These are phyloP conservation scores for Acer yangbiense DNA, from an alignment of 345 rosid genomes.

Conservation along the genomic window DNA sequence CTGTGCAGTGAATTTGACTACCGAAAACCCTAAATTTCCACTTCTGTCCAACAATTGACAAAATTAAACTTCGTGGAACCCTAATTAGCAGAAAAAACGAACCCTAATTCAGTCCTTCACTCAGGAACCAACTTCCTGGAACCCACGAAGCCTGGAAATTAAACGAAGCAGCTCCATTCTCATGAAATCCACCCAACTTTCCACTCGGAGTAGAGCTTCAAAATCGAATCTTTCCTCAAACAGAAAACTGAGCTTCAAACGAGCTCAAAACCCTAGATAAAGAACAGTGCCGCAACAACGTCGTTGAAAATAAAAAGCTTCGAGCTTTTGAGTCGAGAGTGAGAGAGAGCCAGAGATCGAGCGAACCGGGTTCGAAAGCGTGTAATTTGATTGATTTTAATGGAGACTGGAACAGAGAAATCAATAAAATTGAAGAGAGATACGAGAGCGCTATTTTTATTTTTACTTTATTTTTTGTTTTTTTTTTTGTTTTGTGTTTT, in stretches of 20 bases:
- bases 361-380: not conserved
- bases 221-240: conserved; percentile 10
- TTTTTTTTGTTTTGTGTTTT: not conserved
- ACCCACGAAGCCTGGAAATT: conserved; percentile 8
- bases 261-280: not conserved
- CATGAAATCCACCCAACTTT: conserved; percentile 9
- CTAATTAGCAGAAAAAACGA: not conserved
- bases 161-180: conserved; percentile 23
- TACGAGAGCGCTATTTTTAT: not conserved
- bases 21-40: conserved; percentile 15
- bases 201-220: conserved; percentile 17
- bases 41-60: not conserved
- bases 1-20: not conserved
- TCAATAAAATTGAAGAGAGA: not conserved
- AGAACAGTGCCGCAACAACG: not conserved
- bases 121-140: conserved; percentile 8
- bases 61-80: conserved; percentile 4
- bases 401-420: not conserved
- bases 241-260: not conserved
- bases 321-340: not conserved
- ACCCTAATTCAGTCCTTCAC: conserved; percentile 26
- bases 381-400: conserved; percentile 1
- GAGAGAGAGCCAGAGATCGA: not conserved
- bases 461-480: too few relatives aligned
- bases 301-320: too few relatives aligned